A percentile compares a stretch with the other conserved stretches of the same genome.
phyloP scores from a whole-genome alignment of 116 monocot species.

The Posidonia oceanica region DNA sequence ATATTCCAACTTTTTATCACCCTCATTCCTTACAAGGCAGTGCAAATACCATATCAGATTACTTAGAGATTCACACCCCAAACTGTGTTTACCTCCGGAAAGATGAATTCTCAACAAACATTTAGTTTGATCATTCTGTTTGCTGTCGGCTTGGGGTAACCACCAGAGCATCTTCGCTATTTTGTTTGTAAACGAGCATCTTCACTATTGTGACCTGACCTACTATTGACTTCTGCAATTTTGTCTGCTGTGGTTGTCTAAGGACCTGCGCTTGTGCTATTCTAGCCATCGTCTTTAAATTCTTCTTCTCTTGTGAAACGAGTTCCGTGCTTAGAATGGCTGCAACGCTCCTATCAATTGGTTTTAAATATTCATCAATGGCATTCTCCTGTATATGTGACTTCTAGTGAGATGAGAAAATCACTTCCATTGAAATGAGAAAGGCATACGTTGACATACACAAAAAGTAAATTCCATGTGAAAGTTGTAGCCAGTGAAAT shows the following conservation, averaged over 20 bases:
- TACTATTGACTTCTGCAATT: neutral
- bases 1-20: too few relatives aligned
- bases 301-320: neutral
- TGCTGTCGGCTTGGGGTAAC: neutral
- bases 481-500: too few relatives aligned
- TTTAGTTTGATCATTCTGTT: neutral
- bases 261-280: neutral
- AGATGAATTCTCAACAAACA: too few relatives aligned
- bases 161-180: neutral
- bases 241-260: neutral
- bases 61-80: too few relatives aligned
- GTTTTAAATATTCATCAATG: conserved; percentile 1
- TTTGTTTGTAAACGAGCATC: too few relatives aligned
- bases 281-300: conserved; percentile 1
- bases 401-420: too few relatives aligned
- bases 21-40: too few relatives aligned
- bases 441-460: too few relatives aligned
- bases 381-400: neutral
- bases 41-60: too few relatives aligned
- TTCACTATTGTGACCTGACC: neutral
- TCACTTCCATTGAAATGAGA: too few relatives aligned
- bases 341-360: neutral
- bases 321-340: neutral
- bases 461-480: too few relatives aligned
- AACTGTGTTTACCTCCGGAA: too few relatives aligned